Conservation (phyloP, 75 land plant species). For the Adiantum capillusveneris region DNA sequence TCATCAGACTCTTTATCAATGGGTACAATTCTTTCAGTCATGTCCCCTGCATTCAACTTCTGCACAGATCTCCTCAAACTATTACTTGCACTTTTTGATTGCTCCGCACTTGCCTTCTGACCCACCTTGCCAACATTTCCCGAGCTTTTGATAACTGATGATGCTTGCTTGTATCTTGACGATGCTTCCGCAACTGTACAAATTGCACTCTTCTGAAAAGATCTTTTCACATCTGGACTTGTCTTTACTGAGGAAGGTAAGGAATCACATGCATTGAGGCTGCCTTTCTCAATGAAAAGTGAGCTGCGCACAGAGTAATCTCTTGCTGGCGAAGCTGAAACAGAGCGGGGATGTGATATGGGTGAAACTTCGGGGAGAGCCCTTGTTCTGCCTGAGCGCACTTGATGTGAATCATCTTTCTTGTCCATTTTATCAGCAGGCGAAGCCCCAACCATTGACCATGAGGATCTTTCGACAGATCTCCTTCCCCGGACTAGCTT, state of each 20-base stretch:
- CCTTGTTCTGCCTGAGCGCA: background rate
- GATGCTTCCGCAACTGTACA: background rate
- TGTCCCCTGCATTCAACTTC: background rate
- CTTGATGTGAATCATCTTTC: no score
- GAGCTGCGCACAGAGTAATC: conserved; percentile 7
- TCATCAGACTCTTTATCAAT: no score
- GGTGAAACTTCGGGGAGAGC: conserved; percentile 1
- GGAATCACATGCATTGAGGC: background rate
- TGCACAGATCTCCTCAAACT: background rate
- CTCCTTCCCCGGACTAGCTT: background rate
- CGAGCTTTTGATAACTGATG: background rate
- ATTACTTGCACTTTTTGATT: background rate
- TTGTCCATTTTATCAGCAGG: no score
- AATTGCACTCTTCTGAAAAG: background rate
- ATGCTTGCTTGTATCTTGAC: background rate
- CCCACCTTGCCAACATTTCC: background rate
- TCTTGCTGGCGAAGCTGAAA: conserved; percentile 5
- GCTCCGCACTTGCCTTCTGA: background rate
- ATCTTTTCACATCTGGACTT: conserved; percentile 7
- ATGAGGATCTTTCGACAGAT: background rate
- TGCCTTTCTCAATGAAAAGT: conserved; percentile 1
- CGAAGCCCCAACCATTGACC: background rate
- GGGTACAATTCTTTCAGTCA: background rate
- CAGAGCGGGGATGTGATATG: conserved; percentile 1
- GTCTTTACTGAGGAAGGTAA: background rate